Percentiles rank a stretch among this genome's conserved stretches.
Conservation (phyloP, 2,329 filamentous ascomycete species). For the Pseudogymnoascus sp. region DNA sequence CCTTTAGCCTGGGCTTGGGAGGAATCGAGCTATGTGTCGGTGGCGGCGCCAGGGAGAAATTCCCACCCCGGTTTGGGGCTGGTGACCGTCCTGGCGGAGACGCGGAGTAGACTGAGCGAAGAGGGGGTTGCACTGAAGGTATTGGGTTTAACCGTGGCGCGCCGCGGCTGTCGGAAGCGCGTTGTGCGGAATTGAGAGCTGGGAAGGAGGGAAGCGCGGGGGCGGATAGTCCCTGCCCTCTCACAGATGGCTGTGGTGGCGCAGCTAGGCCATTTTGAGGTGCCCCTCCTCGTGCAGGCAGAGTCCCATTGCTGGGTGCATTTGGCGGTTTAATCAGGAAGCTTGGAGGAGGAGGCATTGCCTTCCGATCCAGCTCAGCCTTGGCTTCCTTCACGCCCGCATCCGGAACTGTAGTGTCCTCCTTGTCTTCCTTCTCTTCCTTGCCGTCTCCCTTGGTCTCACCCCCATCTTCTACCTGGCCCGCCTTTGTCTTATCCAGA, state of each 20-base stretch:
- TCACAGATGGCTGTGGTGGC: neutral
- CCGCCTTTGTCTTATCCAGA: neutral
- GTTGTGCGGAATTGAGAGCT: constrained; percentile 46
- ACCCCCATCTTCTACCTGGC: neutral
- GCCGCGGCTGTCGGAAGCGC: constrained; percentile 33
- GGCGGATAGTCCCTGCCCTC: constrained; percentile 25
- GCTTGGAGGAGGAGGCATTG: constrained; percentile 35
- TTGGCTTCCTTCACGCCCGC: constrained; percentile 18
- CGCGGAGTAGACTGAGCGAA: constrained; percentile 17
- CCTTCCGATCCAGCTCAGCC: constrained; percentile 28
- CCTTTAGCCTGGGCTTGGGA: constrained; percentile 58
- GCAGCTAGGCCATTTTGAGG: neutral
- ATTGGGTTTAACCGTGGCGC: constrained; percentile 19
- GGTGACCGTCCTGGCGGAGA: constrained; percentile 31
- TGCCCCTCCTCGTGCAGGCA: constrained; percentile 13
- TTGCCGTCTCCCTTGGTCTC: neutral
- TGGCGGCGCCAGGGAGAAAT: constrained; percentile 46
- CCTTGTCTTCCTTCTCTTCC: constrained; percentile 9
- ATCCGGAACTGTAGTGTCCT: neutral
- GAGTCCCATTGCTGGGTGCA: constrained; percentile 21
- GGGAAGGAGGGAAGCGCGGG: constrained; percentile 39
- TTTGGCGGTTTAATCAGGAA: constrained; percentile 16
- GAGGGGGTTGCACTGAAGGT: constrained; percentile 19
- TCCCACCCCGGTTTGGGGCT: constrained; percentile 36
- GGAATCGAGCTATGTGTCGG: constrained; percentile 49